These are phyloP conservation scores for Microdochium trichocladiopsis DNA, from an alignment of 2,329 filamentous ascomycete genomes.

Conservation along the genomic window DNA sequence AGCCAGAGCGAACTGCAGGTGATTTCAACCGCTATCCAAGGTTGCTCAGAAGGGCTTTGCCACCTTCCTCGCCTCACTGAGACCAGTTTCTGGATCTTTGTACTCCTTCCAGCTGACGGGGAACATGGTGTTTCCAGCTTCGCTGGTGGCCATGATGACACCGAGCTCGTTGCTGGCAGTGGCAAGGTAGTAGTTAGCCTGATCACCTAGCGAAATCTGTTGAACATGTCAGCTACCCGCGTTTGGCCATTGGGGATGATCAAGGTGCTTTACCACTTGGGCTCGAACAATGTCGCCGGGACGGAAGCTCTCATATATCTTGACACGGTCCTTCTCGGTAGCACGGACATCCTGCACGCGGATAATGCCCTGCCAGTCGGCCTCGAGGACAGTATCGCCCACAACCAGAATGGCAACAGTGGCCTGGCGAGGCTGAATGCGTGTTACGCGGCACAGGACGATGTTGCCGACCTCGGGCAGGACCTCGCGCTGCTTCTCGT, in stretches of 20 bases:
- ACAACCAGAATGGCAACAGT: slow-evolving; percentile 82
- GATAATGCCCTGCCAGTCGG: slow-evolving; percentile 80
- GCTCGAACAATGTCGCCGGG: slow-evolving; percentile 89
- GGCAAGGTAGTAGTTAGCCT: slow-evolving; percentile 90
- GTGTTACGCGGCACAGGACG: slow-evolving; percentile 79
- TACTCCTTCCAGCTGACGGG: slow-evolving; percentile 96
- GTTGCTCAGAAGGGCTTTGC: slow-evolving; percentile 76
- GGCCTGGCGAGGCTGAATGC: slow-evolving; percentile 79
- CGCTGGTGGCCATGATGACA: slow-evolving; percentile 87
- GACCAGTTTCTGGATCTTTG: slow-evolving; percentile 71
- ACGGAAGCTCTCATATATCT: slow-evolving; percentile 83
- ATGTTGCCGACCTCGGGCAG: slow-evolving; percentile 75
- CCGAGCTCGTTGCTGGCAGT: slow-evolving; percentile 89
- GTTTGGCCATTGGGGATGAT: not conserved
- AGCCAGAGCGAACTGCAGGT: no score
- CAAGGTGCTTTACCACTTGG: slow-evolving; percentile 52
- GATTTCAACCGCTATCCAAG: no score
- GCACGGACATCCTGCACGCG: slow-evolving; percentile 86
- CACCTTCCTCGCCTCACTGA: slow-evolving; percentile 78
- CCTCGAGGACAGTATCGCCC: slow-evolving; percentile 62
- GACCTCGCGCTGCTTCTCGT: slow-evolving; percentile 53
- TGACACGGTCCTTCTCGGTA: slow-evolving; percentile 92
- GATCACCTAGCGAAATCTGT: slow-evolving; percentile 83
- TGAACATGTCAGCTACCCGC: not conserved
- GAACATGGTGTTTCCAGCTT: slow-evolving; percentile 83